A percentile compares a stretch with the other conserved stretches of the same genome.
These are phyloP conservation scores for Globisporangium emineosum DNA, from an alignment of 352 stramenopile genomes.

Conservation along the genomic window DNA sequence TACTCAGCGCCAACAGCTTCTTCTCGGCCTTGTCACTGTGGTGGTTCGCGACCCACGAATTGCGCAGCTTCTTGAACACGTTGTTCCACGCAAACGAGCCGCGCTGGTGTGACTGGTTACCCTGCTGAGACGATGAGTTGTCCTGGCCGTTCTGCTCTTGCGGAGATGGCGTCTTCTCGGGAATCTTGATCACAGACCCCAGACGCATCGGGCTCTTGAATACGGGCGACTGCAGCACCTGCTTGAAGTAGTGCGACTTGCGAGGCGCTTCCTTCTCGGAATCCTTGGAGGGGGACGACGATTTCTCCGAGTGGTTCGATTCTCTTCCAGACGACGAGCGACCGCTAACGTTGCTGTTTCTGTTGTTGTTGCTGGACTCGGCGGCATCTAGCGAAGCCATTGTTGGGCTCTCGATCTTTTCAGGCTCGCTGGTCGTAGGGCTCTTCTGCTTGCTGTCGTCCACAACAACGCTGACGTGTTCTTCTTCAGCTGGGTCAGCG, in stretches of 20 bases:
- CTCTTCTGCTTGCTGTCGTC: constrained; percentile 15
- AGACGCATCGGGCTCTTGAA: constrained; percentile 79
- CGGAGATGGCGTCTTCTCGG: constrained; percentile 45
- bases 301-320: constrained; percentile 16
- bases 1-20: constrained; percentile 67
- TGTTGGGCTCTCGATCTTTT: constrained; percentile 14
- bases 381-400: constrained; percentile 16
- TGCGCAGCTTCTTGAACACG: constrained; percentile 76
- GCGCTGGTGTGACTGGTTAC: constrained; percentile 19
- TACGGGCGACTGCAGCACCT: constrained; percentile 79
- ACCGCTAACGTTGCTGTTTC: constrained; percentile 3
- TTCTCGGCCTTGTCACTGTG: constrained; percentile 58
- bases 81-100: constrained; percentile 78
- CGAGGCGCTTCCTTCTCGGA: constrained; percentile 29
- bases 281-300: constrained; percentile 19
- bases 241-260: constrained; percentile 86
- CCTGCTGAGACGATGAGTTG: constrained; percentile 16
- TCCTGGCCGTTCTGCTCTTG: constrained; percentile 25
- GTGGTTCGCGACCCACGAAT: constrained; percentile 69
- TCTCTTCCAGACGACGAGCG: constrained; percentile 11
- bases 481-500: constrained; percentile 12
- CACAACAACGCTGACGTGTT: background rate
- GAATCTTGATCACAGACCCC: constrained; percentile 66
- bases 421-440: constrained; percentile 2
- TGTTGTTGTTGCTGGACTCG: constrained; percentile 13